Base-by-base conservation (phyloP, 306 rosid species). In the Rosa multiflora region DNA sequence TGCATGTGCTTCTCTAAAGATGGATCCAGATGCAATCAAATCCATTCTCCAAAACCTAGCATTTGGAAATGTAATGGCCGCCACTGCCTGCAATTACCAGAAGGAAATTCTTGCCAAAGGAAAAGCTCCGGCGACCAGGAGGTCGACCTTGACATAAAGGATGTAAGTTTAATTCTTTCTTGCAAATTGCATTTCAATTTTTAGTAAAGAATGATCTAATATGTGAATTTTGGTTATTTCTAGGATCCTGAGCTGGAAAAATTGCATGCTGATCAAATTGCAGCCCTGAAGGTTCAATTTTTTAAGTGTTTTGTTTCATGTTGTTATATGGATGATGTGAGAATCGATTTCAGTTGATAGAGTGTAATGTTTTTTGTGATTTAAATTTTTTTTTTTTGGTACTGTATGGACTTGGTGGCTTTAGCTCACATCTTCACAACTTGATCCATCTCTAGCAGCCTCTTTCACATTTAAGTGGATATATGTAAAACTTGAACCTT, bases 241-340 rank as follows among this genome's bases (percentile, higher is more conserved):
- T 86, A 94, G 99, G 99, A 94, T 86, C 97, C 99, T 12, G 97
- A 92, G 86, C 85, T 91, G 88, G 99, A 94, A 83, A 94, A 94
- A 80, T 64, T 94, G 90, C 99, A 94, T 69, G 95, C 97, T 0
- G 97, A 94, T 76, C 86, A 97, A 82, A 89, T 94, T 82, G 93
- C 93, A 44, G 93, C 97, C 47, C 90, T 94, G 23, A 94, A 94
- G 99, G 99, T 94, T 73, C n/a, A 72, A 53, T 43, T 74, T 64
- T 42, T 10, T 10, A 75, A 32, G 46, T 43, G 46, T 8, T 43
- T 48, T 74, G 46, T 21, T 12, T 71, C 51, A 68, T 67, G 69
- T 29, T 75, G 14, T 8, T 43, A 73, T 78, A 6, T 66, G 40
- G 51, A 70, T 53, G 69, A 40, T 82, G 79, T 42, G n/a, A 42